Evolutionary conservation across 2,329 filamentous ascomycete genomes (phyloP).

Genomic region (Talaromyces sp.): DNA sequence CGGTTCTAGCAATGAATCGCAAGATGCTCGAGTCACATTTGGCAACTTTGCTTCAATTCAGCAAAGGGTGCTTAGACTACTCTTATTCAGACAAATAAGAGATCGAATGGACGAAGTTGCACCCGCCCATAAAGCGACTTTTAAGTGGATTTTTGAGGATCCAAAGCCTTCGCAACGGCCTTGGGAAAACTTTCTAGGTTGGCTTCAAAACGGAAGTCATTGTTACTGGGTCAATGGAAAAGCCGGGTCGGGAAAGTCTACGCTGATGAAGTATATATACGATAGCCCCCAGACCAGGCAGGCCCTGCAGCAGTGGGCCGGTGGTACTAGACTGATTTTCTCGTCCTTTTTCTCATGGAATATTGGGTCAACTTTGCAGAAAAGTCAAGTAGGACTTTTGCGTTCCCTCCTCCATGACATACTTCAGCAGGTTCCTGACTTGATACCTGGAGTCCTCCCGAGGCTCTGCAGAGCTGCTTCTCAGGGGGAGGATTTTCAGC

Average conservation of each 20-base stretch:
- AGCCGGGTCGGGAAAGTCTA: slow-evolving; percentile 46
- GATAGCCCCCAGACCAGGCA: slow-evolving; percentile 22
- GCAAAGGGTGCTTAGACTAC: no score
- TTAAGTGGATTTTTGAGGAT: neutral
- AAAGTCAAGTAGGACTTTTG: slow-evolving; percentile 38
- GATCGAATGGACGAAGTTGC: neutral
- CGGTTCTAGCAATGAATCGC: no score
- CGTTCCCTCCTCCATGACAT: slow-evolving; percentile 34
- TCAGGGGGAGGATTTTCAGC: neutral
- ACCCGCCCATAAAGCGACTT: neutral
- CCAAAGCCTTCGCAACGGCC: slow-evolving; percentile 8
- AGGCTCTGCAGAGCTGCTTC: neutral
- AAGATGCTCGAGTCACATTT: no score
- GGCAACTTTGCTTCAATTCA: no score
- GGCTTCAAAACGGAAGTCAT: slow-evolving; percentile 19
- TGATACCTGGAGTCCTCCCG: slow-evolving; percentile 19
- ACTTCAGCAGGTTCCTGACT: slow-evolving; percentile 22
- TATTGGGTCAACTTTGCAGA: slow-evolving; percentile 35
- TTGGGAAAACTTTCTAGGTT: slow-evolving; percentile 19
- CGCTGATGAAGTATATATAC: slow-evolving; percentile 43
- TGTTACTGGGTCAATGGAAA: slow-evolving; percentile 43
- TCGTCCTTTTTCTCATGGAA: slow-evolving; percentile 42
- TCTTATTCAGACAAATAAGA: no score
- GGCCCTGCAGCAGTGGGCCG: slow-evolving; percentile 33
- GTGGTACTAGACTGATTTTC: slow-evolving; percentile 21